These are phyloP conservation scores for Vaccinium corymbosum DNA, from an alignment of 148 eudicot species.

Conservation along the genomic window DNA sequence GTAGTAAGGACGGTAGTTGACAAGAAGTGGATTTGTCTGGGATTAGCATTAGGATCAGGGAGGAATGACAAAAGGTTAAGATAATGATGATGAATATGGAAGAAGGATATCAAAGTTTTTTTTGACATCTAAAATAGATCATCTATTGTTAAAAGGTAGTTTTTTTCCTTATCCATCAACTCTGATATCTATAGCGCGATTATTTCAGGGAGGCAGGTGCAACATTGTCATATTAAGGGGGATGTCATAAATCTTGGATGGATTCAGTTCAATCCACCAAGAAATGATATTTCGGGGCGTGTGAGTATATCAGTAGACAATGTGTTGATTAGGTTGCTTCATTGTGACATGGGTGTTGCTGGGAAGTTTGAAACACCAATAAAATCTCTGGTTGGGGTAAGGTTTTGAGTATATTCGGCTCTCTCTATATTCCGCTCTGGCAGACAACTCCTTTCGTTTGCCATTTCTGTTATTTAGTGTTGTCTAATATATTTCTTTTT, in stretches of 20 bases:
- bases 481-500: background rate
- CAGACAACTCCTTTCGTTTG: background rate
- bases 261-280: background rate
- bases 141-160: background rate
- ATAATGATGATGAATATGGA: background rate
- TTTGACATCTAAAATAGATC: background rate
- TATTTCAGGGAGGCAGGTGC: background rate
- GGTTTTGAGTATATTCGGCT: background rate
- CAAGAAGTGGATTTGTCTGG: background rate
- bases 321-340: background rate
- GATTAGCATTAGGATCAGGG: background rate
- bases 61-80: background rate
- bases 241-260: background rate
- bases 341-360: background rate
- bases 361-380: background rate
- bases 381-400: background rate
- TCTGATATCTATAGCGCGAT: background rate
- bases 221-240: background rate
- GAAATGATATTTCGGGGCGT: background rate
- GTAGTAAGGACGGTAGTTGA: background rate
- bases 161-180: background rate
- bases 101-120: background rate
- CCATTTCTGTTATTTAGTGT: background rate
- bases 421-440: background rate
- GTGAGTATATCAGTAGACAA: background rate